A percentile compares a stretch with the other conserved stretches of the same genome.
Conservation (phyloP, 495 filamentous ascomycete genomes). For the Acidomyces sp. region DNA sequence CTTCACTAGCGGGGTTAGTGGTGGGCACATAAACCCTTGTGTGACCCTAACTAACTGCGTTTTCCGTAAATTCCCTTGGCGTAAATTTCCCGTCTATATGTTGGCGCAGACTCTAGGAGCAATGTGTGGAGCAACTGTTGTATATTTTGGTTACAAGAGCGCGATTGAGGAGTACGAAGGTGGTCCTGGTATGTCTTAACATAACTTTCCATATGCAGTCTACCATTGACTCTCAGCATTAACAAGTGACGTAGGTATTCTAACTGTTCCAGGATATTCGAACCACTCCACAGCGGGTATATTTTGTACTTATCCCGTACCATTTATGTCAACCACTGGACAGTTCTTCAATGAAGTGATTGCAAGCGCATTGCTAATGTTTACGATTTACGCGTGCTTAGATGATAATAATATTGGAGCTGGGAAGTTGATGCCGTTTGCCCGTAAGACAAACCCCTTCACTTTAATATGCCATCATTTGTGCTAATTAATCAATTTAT, state of each 20-base stretch:
- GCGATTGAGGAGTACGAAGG: slow-evolving; percentile 13
- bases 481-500: no score
- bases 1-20: slow-evolving; percentile 45
- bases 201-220: no score
- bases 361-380: slow-evolving; percentile 48
- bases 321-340: slow-evolving; percentile 43
- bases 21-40: slow-evolving; percentile 52
- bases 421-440: slow-evolving; percentile 16
- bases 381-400: slow-evolving; percentile 52
- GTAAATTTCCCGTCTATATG: slow-evolving; percentile 27
- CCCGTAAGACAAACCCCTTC: slow-evolving; percentile 1
- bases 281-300: slow-evolving; percentile 53
- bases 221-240: no score
- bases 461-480: no score
- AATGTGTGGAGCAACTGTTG: slow-evolving; percentile 23
- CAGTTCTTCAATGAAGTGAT: slow-evolving; percentile 54
- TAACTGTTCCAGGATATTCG: no score
- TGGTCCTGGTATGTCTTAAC: no score
- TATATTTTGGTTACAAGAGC: slow-evolving; percentile 27
- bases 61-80: slow-evolving; percentile 48
- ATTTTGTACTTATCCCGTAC: slow-evolving; percentile 51
- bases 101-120: slow-evolving; percentile 25
- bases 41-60: slow-evolving; percentile 51
- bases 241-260: no score
- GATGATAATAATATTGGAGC: slow-evolving; percentile 33